Conservation (phyloP, 1,139 yeast species). For the Taphrina betulina region DNA sequence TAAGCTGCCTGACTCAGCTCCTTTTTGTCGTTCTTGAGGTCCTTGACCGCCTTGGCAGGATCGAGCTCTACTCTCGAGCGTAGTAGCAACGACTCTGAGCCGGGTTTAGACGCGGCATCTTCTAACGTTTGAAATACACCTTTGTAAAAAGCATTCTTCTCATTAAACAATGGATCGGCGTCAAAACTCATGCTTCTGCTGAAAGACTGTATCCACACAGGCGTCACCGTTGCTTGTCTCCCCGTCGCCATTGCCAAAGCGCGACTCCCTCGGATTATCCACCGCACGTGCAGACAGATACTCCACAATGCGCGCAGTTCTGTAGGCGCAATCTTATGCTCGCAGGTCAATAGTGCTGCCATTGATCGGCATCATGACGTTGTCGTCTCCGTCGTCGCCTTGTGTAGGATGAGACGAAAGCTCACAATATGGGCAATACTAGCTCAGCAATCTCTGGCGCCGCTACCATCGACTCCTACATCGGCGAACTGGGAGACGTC, state of each 20-base stretch:
- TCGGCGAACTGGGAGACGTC: conserved; percentile 70
- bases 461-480: conserved; percentile 84
- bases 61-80: conserved; percentile 22
- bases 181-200: conserved; percentile 15
- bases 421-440: conserved; percentile 26
- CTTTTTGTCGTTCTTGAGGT: conserved; percentile 2
- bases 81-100: conserved; percentile 13
- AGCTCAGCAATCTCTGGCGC: conserved; percentile 81
- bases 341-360: no score
- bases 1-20: conserved; percentile 38
- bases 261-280: no score
- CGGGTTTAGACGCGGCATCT: conserved; percentile 4
- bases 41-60: background rate
- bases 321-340: no score
- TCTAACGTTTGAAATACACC: conserved; percentile 13
- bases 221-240: no score
- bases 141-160: conserved; percentile 29
- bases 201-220: background rate
- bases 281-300: no score
- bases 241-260: no score
- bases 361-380: no score
- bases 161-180: conserved; percentile 25
- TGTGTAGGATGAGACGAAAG: no score
- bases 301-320: no score
- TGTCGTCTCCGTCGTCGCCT: no score